A percentile compares a stretch with the other conserved stretches of the same genome.
These are phyloP conservation scores for Russula olivacea DNA, from an alignment of 768 basidiomycete genomes.

Conservation along the genomic window DNA sequence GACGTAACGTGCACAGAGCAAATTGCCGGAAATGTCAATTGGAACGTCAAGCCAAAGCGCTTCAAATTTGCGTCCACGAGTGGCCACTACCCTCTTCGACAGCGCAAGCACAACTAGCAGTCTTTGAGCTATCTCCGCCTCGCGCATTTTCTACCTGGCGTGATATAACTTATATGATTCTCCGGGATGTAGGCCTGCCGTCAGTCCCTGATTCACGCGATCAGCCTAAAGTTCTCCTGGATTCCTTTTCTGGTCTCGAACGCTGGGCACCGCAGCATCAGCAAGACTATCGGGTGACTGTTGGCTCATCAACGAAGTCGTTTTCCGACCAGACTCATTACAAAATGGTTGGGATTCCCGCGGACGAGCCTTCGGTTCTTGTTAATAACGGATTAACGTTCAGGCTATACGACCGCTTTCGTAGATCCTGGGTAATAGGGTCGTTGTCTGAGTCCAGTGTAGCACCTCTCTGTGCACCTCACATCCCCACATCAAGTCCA, in stretches of 20 bases:
- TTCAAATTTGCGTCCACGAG: conserved; percentile 13
- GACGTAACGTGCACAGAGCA: background rate
- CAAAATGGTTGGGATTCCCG: conserved; percentile 2
- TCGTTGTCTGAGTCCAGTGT: background rate
- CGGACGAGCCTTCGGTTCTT: conserved; percentile 3
- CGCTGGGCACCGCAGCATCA: background rate
- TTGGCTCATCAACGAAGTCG: conserved; percentile 13
- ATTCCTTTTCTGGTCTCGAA: conserved; percentile 7
- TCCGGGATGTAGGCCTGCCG: conserved; percentile 8
- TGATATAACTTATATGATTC: conserved; percentile 13
- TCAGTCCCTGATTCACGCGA: background rate
- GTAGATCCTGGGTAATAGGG: background rate
- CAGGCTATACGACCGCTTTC: conserved; percentile 1
- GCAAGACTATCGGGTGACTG: conserved; percentile 4
- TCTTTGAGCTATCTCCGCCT: conserved; percentile 16
- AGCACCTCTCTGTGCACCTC: background rate
- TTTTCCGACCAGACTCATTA: conserved; percentile 9
- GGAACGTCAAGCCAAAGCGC: background rate
- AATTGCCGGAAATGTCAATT: conserved; percentile 11
- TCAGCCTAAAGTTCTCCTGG: background rate
- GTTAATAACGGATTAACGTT: conserved; percentile 12
- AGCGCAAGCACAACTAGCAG: background rate
- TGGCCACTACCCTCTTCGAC: conserved; percentile 11
- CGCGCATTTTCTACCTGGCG: conserved; percentile 18
- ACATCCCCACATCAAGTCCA: background rate